These are phyloP conservation scores for Leptodermis oblonga DNA, from an alignment of 257 asterid species.

Conservation along the genomic window DNA sequence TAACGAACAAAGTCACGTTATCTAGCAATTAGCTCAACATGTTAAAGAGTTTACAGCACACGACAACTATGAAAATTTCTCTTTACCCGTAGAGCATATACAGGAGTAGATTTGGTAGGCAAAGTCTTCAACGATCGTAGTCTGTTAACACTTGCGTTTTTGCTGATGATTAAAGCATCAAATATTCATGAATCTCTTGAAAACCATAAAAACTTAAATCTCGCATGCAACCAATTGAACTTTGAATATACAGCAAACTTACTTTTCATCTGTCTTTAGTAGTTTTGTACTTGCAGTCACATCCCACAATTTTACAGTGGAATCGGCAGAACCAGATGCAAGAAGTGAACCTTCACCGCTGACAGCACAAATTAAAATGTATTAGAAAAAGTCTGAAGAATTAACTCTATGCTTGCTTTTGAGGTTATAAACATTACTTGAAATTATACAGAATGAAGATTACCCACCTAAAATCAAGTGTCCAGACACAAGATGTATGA, in stretches of 20 bases:
- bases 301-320: conserved; percentile 98
- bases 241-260: conserved; percentile 22
- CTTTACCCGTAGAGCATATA: conserved; percentile 51
- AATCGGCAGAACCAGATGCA: conserved; percentile 99
- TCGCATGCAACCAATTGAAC: neutral
- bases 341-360: conserved; percentile 96
- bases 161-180: conserved; percentile 35
- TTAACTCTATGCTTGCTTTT: neutral
- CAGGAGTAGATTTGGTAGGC: conserved; percentile 54
- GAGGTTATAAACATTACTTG: neutral
- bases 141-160: conserved; percentile 57
- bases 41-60: neutral
- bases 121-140: conserved; percentile 80
- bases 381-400: neutral
- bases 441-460: conserved; percentile 3
- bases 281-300: conserved; percentile 73
- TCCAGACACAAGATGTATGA: conserved; percentile 92
- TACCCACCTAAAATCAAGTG: conserved; percentile 82
- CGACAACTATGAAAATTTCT: neutral
- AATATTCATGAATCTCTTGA: neutral
- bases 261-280: conserved; percentile 72
- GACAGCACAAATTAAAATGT: conserved; percentile 24
- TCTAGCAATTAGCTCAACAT: neutral
- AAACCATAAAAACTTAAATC: neutral
- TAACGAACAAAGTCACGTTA: neutral